Conservation (phyloP, 1,284 basidiomycete species). For the Tremellales sp. region DNA sequence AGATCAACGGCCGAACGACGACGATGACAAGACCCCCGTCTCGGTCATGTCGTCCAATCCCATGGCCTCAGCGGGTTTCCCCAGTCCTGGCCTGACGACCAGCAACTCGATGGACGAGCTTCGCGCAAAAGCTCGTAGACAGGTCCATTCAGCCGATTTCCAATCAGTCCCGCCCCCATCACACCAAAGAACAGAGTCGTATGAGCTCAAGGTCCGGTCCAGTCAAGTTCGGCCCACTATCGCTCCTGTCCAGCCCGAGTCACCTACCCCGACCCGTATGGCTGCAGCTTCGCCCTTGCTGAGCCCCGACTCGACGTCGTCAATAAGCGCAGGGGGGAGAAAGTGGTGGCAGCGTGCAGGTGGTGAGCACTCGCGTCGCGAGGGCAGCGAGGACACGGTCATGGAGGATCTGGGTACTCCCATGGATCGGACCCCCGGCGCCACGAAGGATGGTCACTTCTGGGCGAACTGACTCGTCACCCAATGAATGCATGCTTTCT, state of each 20-base stretch:
- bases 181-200: slow-evolving; percentile 17
- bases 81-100: slow-evolving; percentile 14
- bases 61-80: slow-evolving; percentile 2
- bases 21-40: slow-evolving; percentile 2
- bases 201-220: slow-evolving; percentile 14
- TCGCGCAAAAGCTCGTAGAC: slow-evolving; percentile 7
- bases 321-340: slow-evolving; percentile 13
- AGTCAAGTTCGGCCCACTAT: background rate
- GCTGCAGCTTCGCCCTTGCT: background rate
- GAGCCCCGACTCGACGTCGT: background rate
- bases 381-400: slow-evolving; percentile 21
- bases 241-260: background rate
- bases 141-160: slow-evolving; percentile 1
- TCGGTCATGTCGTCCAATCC: background rate
- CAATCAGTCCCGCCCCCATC: slow-evolving; percentile 1
- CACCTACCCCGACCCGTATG: background rate
- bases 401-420: slow-evolving; percentile 11
- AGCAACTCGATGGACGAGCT: slow-evolving; percentile 16
- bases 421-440: background rate
- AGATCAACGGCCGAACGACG: slow-evolving; percentile 3
- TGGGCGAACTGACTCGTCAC: no score
- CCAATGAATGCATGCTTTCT: no score
- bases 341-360: slow-evolving; percentile 26
- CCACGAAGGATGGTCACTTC: background rate
- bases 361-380: slow-evolving; percentile 9